Percentiles rank a stretch among this genome's conserved stretches.
phyloP scores from a whole-genome alignment of 805 yeast genomes.

The Cyberlindnera galapagoensis region DNA sequence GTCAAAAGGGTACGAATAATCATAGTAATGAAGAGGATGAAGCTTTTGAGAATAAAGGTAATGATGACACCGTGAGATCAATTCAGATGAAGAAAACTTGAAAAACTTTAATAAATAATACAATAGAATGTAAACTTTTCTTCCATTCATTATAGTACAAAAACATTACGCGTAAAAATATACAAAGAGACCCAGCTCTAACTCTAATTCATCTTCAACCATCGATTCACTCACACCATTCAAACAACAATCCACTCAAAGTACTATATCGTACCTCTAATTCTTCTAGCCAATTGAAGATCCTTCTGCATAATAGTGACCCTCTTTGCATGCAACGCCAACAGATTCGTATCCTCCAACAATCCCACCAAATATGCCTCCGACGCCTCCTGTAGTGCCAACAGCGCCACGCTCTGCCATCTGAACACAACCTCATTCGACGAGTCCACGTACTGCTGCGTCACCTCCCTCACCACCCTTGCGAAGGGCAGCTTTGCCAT shows the following conservation, averaged over 20 bases:
- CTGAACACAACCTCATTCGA: slow-evolving; percentile 51
- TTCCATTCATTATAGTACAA: too few species aligned
- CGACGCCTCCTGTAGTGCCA: slow-evolving; percentile 77
- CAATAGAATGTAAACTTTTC: too few species aligned
- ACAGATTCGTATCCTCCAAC: slow-evolving; percentile 68
- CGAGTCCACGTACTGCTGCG: slow-evolving; percentile 43
- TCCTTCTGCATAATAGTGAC: slow-evolving; percentile 86
- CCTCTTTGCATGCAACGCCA: slow-evolving; percentile 75
- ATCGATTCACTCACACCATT: background rate
- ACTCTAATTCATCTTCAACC: background rate
- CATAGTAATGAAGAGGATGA: too few species aligned
- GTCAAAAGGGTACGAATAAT: background rate
- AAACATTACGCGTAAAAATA: too few species aligned
- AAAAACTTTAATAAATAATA: too few species aligned
- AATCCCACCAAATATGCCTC: slow-evolving; percentile 72
- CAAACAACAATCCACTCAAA: background rate
- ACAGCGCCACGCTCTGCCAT: slow-evolving; percentile 74
- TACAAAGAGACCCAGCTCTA: too few species aligned
- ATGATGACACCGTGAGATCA: too few species aligned
- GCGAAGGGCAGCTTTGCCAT: slow-evolving; percentile 74
- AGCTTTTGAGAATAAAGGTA: too few species aligned
- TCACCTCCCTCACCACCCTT: slow-evolving; percentile 66
- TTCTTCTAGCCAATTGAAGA: slow-evolving; percentile 71
- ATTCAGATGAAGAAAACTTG: too few species aligned
- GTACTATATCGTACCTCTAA: slow-evolving; percentile 42